These are phyloP conservation scores for Botrytis porri DNA, from an alignment of 2,329 filamentous ascomycete species.

Conservation along the genomic window DNA sequence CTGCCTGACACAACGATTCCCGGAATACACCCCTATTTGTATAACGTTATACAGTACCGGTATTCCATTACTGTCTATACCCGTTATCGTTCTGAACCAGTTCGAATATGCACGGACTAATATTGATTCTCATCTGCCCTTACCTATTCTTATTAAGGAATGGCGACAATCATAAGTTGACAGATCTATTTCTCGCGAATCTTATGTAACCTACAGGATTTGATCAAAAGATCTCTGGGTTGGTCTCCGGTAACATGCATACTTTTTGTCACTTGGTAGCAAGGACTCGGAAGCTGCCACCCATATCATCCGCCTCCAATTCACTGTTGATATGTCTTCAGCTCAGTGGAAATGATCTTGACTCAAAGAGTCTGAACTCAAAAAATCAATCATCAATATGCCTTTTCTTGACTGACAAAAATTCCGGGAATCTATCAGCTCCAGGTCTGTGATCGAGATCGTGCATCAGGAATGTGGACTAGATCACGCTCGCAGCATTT, in stretches of 20 bases:
- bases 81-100: slow-evolving; percentile 15
- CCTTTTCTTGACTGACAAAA: slow-evolving; percentile 3
- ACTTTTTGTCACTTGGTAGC: slow-evolving; percentile 13
- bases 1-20: not conserved
- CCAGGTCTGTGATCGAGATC: slow-evolving; percentile 15
- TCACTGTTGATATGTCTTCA: slow-evolving; percentile 7
- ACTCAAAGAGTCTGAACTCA: slow-evolving; percentile 5
- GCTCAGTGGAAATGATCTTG: slow-evolving; percentile 15
- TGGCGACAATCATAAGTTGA: slow-evolving; percentile 11
- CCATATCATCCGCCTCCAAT: slow-evolving; percentile 12
- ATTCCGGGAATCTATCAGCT: slow-evolving; percentile 4
- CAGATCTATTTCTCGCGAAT: slow-evolving; percentile 21
- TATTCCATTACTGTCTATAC: slow-evolving; percentile 9
- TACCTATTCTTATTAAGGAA: not conserved
- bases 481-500: slow-evolving; percentile 7
- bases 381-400: slow-evolving; percentile 13
- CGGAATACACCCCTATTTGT: slow-evolving; percentile 1
- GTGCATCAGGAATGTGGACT: slow-evolving; percentile 16
- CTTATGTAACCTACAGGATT: slow-evolving; percentile 8
- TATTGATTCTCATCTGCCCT: slow-evolving; percentile 10
- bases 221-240: slow-evolving; percentile 18
- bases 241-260: slow-evolving; percentile 16
- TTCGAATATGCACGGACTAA: slow-evolving; percentile 8
- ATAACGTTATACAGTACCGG: slow-evolving; percentile 7
- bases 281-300: slow-evolving; percentile 16